Evolutionary conservation across 2,329 filamentous ascomycete species (phyloP).

Genomic region (Ustilaginoidea virens): DNA sequence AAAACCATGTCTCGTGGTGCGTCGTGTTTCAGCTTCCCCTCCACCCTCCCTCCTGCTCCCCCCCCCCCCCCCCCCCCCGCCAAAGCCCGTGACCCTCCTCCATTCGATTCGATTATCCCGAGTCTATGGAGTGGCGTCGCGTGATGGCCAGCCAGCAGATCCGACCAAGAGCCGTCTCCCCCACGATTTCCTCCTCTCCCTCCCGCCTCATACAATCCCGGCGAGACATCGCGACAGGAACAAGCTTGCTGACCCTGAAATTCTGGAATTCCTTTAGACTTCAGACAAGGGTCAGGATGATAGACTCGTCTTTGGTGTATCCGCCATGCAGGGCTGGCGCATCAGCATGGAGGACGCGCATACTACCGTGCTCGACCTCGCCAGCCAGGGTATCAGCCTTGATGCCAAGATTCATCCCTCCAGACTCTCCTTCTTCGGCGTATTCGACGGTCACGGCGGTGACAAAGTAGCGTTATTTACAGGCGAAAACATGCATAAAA

Average conservation of each 20-base stretch:
- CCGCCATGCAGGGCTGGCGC: constrained; percentile 99
- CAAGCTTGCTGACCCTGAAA: too few relatives aligned
- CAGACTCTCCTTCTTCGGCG: constrained; percentile 87
- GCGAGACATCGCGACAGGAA: too few relatives aligned
- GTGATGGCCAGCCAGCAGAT: constrained; percentile 1
- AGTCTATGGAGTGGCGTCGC: constrained; percentile 4
- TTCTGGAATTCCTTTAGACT: too few relatives aligned
- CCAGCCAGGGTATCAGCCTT: constrained; percentile 36
- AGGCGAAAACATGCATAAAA: constrained; percentile 84
- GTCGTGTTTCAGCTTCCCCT: too few relatives aligned
- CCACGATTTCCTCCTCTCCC: neutral
- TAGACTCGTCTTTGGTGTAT: constrained; percentile 81
- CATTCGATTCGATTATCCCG: too few relatives aligned
- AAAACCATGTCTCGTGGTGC: neutral
- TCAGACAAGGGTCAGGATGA: constrained; percentile 89
- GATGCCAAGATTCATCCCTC: constrained; percentile 51
- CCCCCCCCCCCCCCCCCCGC: too few relatives aligned
- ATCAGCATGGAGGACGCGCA: constrained; percentile 99
- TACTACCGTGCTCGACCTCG: constrained; percentile 71
- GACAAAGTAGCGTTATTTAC: constrained; percentile 92
- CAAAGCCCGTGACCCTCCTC: too few relatives aligned
- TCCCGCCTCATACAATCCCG: too few relatives aligned
- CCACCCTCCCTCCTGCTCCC: too few relatives aligned
- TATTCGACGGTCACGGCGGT: constrained; percentile 94
- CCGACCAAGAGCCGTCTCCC: too few relatives aligned